These are phyloP conservation scores for Fusarium protoensiforme DNA, from an alignment of 2,329 filamentous ascomycete species.

Conservation along the genomic window DNA sequence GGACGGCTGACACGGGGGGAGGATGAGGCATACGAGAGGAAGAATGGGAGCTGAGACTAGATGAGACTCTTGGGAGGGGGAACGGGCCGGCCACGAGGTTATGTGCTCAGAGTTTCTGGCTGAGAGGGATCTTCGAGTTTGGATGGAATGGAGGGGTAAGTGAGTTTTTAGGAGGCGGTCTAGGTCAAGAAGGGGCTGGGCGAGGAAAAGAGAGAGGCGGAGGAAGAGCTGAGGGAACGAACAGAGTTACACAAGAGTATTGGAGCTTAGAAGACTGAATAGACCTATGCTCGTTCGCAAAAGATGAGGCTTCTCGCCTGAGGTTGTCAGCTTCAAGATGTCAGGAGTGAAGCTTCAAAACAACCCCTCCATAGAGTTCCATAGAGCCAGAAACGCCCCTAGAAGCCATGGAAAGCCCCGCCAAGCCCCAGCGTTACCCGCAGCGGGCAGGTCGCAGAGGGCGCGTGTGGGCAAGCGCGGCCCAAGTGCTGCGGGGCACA, in stretches of 20 bases:
- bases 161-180: neutral
- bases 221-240: neutral
- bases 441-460: slow-evolving; percentile 8
- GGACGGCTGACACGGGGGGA: slow-evolving; percentile 36
- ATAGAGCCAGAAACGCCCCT: neutral
- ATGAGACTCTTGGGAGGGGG: neutral
- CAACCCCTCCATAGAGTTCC: neutral
- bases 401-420: neutral
- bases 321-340: neutral
- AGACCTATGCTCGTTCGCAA: neutral
- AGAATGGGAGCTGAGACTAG: neutral
- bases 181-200: slow-evolving; percentile 14
- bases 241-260: neutral
- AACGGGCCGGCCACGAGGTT: neutral
- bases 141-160: slow-evolving; percentile 29
- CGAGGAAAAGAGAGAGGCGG: neutral
- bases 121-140: neutral
- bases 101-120: neutral
- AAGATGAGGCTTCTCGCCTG: neutral
- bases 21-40: slow-evolving; percentile 38
- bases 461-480: slow-evolving; percentile 6
- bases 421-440: neutral
- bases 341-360: slow-evolving; percentile 6
- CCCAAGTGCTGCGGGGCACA: neutral
- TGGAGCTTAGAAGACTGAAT: neutral